Evolutionary conservation across 768 basidiomycete species (phyloP).

Genomic region (Pisolithus tinctorius): DNA sequence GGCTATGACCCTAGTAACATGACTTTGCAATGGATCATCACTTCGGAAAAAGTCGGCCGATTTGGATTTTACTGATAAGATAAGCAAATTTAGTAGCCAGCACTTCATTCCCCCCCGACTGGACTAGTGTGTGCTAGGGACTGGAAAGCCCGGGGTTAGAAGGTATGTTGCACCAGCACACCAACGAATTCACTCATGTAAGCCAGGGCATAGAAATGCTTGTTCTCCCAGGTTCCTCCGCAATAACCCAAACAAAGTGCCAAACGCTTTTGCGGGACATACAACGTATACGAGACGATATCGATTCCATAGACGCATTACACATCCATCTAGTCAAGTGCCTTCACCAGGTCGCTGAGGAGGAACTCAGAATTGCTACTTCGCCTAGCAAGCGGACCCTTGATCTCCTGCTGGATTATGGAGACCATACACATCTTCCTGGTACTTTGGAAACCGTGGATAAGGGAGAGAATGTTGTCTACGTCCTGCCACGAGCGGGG

Average conservation of each 20-base stretch:
- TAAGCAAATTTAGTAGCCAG: too few relatives aligned
- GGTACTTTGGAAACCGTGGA: conserved; percentile 33
- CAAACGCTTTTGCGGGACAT: conserved; percentile 57
- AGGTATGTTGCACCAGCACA: background rate
- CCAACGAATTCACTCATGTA: background rate
- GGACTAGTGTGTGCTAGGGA: too few relatives aligned
- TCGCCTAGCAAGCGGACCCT: conserved; percentile 50
- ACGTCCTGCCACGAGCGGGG: conserved; percentile 77
- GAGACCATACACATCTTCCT: conserved; percentile 58
- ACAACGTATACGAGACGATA: conserved; percentile 41
- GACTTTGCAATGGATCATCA: too few relatives aligned
- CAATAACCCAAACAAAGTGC: conserved; percentile 65
- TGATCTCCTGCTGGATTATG: conserved; percentile 73
- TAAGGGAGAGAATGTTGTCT: conserved; percentile 42
- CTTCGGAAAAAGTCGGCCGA: too few relatives aligned
- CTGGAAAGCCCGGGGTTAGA: background rate
- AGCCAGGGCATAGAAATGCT: conserved; percentile 49
- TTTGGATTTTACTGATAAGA: too few relatives aligned
- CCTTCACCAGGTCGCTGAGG: conserved; percentile 36
- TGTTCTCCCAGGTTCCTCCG: conserved; percentile 69
- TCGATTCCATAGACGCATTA: conserved; percentile 72
- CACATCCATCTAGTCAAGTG: conserved; percentile 84
- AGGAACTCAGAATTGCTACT: conserved; percentile 36
- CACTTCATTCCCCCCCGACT: too few relatives aligned
- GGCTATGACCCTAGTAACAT: conserved; percentile 1